A percentile compares a stretch with the other conserved stretches of the same genome.
Evolutionary conservation across 1,139 yeast species (phyloP).

Genomic region (Williopsis jadinii): DNA sequence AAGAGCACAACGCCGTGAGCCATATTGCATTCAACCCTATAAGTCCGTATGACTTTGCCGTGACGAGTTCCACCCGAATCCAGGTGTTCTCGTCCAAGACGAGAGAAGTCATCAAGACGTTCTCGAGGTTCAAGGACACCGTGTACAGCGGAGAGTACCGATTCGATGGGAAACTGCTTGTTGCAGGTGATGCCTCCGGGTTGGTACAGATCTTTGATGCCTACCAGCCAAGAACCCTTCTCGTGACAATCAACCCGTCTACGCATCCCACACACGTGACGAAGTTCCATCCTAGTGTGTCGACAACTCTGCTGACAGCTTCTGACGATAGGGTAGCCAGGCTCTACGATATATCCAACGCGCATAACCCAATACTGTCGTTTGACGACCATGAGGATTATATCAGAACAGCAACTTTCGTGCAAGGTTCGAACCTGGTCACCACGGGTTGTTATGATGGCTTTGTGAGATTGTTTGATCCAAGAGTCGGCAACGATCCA

Average conservation of each 20-base stretch:
- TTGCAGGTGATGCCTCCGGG: constrained; percentile 89
- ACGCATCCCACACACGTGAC: constrained; percentile 89
- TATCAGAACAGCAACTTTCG: constrained; percentile 73
- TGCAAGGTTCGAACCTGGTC: constrained; percentile 69
- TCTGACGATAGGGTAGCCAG: constrained; percentile 87
- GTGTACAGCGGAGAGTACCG: constrained; percentile 83
- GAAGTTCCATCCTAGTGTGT: constrained; percentile 74
- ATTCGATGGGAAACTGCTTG: constrained; percentile 73
- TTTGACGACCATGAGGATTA: constrained; percentile 83
- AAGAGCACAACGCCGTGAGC: constrained; percentile 88
- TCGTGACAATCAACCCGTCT: constrained; percentile 77
- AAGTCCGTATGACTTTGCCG: constrained; percentile 88
- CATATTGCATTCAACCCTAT: constrained; percentile 84
- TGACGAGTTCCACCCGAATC: constrained; percentile 84
- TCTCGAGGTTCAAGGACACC: constrained; percentile 85
- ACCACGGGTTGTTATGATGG: constrained; percentile 98
- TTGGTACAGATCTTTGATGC: constrained; percentile 80
- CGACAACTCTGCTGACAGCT: constrained; percentile 74
- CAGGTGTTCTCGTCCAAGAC: constrained; percentile 92
- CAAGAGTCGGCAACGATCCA: constrained; percentile 51
- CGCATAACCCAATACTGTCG: constrained; percentile 57
- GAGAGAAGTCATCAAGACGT: constrained; percentile 82
- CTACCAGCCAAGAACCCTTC: constrained; percentile 64
- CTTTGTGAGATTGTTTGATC: constrained; percentile 75
- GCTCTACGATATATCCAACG: constrained; percentile 81